Percentiles rank a stretch among this genome's conserved stretches.
Conservation (phyloP, 768 basidiomycete species). For the Galerina sulciceps region DNA sequence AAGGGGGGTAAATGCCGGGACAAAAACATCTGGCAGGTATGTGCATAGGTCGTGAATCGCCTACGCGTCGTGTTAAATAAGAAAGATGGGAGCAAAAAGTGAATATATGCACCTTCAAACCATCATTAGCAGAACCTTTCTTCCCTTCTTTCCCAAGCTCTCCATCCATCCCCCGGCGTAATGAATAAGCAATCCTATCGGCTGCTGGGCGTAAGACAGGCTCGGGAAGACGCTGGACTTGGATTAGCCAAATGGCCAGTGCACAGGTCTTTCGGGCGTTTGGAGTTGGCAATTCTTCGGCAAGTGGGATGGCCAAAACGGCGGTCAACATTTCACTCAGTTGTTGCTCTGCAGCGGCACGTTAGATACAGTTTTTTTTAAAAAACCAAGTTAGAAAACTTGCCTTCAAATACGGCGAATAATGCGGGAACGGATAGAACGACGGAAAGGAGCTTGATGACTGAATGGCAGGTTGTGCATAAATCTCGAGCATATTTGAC, state of each 20-base stretch:
- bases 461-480: slow-evolving; percentile 73
- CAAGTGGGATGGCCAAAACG: slow-evolving; percentile 74
- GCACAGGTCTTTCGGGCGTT: slow-evolving; percentile 89
- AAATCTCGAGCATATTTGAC: slow-evolving; percentile 82
- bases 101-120: slow-evolving; percentile 61
- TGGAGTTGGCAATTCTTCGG: slow-evolving; percentile 72
- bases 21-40: slow-evolving; percentile 66
- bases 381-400: slow-evolving; percentile 12
- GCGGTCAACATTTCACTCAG: slow-evolving; percentile 62
- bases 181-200: slow-evolving; percentile 70
- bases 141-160: slow-evolving; percentile 90
- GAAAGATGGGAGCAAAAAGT: slow-evolving; percentile 5
- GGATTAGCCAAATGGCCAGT: slow-evolving; percentile 74
- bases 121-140: slow-evolving; percentile 81
- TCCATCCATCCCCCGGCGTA: slow-evolving; percentile 79
- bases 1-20: slow-evolving; percentile 62
- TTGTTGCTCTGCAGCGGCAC: slow-evolving; percentile 50
- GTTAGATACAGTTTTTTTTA: slow-evolving; percentile 12
- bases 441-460: slow-evolving; percentile 65
- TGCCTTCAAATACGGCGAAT: slow-evolving; percentile 66
- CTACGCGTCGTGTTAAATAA: slow-evolving; percentile 36
- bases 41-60: slow-evolving; percentile 73
- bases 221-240: slow-evolving; percentile 69
- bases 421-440: slow-evolving; percentile 65
- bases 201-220: slow-evolving; percentile 63